These are phyloP conservation scores for Chaetomium olivaceum DNA, from an alignment of 2,329 filamentous ascomycete species.

Conservation along the genomic window DNA sequence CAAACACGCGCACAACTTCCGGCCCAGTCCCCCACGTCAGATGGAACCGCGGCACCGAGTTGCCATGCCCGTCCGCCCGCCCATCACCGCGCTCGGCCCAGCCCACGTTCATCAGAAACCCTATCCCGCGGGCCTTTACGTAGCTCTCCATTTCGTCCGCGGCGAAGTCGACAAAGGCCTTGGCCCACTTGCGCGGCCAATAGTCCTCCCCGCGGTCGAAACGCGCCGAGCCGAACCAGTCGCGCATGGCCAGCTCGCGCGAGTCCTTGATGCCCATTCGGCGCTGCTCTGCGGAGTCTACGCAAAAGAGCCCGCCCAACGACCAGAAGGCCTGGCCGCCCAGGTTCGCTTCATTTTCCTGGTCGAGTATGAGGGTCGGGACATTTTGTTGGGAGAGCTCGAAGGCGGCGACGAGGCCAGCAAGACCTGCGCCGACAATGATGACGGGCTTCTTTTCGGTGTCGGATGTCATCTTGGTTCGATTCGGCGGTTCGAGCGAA, in stretches of 20 bases:
- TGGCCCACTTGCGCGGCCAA: slow-evolving; percentile 63
- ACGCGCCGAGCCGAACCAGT: slow-evolving; percentile 59
- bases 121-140: slow-evolving; percentile 53
- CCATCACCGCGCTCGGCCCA: slow-evolving; percentile 64
- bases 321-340: slow-evolving; percentile 67
- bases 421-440: slow-evolving; percentile 58
- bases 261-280: slow-evolving; percentile 60
- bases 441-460: slow-evolving; percentile 46
- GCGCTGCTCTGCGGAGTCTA: slow-evolving; percentile 58
- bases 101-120: slow-evolving; percentile 56
- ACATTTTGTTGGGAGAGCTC: slow-evolving; percentile 55
- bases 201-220: slow-evolving; percentile 61
- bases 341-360: slow-evolving; percentile 57
- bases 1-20: slow-evolving; percentile 59
- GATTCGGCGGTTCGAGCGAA: neutral
- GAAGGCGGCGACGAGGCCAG: slow-evolving; percentile 60
- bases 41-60: slow-evolving; percentile 64
- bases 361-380: slow-evolving; percentile 56
- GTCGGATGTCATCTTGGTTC: slow-evolving; percentile 1
- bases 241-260: slow-evolving; percentile 56
- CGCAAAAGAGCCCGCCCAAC: slow-evolving; percentile 61
- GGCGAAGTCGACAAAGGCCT: slow-evolving; percentile 64
- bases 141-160: slow-evolving; percentile 60
- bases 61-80: slow-evolving; percentile 58
- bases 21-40: slow-evolving; percentile 63